Conservation (phyloP, 2,329 filamentous ascomycete genomes). For the Sporothrix curviconia region DNA sequence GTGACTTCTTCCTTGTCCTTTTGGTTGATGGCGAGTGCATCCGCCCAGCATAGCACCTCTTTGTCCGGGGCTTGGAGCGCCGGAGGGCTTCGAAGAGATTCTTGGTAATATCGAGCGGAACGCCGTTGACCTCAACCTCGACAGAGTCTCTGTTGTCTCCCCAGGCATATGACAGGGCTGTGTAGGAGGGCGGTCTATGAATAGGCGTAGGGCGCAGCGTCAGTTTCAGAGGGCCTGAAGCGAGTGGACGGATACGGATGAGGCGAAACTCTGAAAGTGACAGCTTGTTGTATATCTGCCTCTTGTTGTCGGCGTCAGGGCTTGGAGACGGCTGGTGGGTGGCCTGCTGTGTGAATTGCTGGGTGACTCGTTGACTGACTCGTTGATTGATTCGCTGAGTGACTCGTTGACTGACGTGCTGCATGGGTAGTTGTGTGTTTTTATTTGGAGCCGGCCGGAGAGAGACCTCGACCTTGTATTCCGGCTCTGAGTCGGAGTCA, state of each 20-base stretch:
- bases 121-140: neutral
- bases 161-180: slow-evolving; percentile 5
- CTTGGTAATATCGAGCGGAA: neutral
- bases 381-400: too few species aligned
- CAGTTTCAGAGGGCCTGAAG: neutral
- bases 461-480: too few species aligned
- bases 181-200: neutral
- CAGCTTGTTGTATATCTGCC: neutral
- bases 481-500: too few species aligned
- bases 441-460: too few species aligned
- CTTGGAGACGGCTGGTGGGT: too few species aligned
- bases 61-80: neutral
- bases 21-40: slow-evolving; percentile 13
- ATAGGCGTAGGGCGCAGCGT: neutral
- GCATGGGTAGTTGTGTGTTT: too few species aligned
- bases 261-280: neutral
- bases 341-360: too few species aligned
- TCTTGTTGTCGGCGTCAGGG: neutral
- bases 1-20: slow-evolving; percentile 5
- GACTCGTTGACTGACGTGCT: too few species aligned
- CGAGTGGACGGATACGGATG: neutral
- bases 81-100: neutral
- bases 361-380: too few species aligned
- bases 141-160: neutral
- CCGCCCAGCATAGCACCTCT: slow-evolving; percentile 1